Base-by-base conservation (phyloP, 768 basidiomycete species). In the Tulasnella calospora region DNA sequence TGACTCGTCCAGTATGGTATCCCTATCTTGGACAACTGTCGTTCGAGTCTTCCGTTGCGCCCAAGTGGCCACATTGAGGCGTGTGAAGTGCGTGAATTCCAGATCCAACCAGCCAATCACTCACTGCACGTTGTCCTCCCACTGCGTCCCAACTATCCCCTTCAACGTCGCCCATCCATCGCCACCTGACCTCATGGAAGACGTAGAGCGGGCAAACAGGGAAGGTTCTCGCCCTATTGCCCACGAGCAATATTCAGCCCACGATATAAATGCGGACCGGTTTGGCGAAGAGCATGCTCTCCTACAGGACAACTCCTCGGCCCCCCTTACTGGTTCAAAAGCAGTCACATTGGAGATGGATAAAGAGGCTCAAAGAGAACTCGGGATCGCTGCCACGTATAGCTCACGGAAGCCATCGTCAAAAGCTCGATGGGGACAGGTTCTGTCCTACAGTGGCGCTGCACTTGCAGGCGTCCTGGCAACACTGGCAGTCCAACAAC, bases 201-300 rank as follows among this genome's bases (percentile, higher is more conserved):
- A 78, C 69, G 27, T 71, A 30, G 77, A 78, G 71, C 69, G 47
- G 13, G 61, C 61, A 9, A 15, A 10, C 61, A 67, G 33, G 61
- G 77, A 69, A 27, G 36, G 46, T 7, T n/a, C 69, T 8, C 33
- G 77, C 27, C 77, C 77, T 13, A 72, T 78, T 33, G 77, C 77
- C 27, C 77, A 78, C 47, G 77, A 73, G 33, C 77, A 78, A 21
- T 78, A 78, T 40, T 2, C 71, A n/a, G 77, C 40, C 36, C 27
- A 57, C 40, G 77, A 71, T 71, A 23, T 44, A 70, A 33, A 38
- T 38, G 77, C 77, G 35, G 44, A 57, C 35, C 71, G 71, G 2
- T 67, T 15, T n/a, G 47, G 12, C 6, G 77, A 78, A 33, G 44
- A 72, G 10, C 77, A 78, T 7, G 67, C 77, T 27, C 77, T 78